Percentiles rank a stretch among this genome's conserved stretches.
These are phyloP conservation scores for Corrigiola litoralis DNA, from an alignment of 179 eudicot species.

Conservation along the genomic window DNA sequence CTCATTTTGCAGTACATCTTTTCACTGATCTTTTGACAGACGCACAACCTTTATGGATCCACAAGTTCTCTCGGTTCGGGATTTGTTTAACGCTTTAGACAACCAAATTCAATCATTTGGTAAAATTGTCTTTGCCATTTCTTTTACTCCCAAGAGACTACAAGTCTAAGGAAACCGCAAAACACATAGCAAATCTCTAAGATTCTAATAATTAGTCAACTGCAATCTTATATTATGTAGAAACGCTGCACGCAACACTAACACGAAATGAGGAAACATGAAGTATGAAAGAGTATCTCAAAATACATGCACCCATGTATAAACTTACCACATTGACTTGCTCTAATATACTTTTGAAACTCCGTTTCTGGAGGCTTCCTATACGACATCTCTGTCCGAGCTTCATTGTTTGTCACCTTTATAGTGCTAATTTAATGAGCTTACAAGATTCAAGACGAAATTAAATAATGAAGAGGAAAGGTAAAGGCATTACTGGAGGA, in stretches of 20 bases:
- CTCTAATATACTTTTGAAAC: slow-evolving; percentile 51
- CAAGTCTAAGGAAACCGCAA: background rate
- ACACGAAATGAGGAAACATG: background rate
- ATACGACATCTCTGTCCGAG: slow-evolving; percentile 35
- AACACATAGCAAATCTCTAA: background rate
- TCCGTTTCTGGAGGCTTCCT: slow-evolving; percentile 37
- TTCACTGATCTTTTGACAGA: background rate
- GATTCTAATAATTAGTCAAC: background rate
- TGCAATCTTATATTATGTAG: background rate
- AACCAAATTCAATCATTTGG: background rate
- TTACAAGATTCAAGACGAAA: slow-evolving; percentile 3
- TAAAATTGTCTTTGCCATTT: background rate
- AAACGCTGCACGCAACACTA: background rate
- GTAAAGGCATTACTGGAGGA: slow-evolving; percentile 37
- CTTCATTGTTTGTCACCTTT: slow-evolving; percentile 46
- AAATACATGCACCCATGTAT: background rate
- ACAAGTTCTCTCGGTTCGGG: background rate
- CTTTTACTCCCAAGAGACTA: background rate
- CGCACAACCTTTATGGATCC: background rate
- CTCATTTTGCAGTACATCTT: background rate
- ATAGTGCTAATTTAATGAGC: slow-evolving; percentile 13
- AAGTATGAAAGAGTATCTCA: background rate
- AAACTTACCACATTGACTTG: slow-evolving; percentile 39
- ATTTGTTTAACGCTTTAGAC: background rate
- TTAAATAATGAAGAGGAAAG: background rate